These are phyloP conservation scores for Leishmania mexicana DNA, from an alignment of 208 protist genomes.

Conservation along the genomic window DNA sequence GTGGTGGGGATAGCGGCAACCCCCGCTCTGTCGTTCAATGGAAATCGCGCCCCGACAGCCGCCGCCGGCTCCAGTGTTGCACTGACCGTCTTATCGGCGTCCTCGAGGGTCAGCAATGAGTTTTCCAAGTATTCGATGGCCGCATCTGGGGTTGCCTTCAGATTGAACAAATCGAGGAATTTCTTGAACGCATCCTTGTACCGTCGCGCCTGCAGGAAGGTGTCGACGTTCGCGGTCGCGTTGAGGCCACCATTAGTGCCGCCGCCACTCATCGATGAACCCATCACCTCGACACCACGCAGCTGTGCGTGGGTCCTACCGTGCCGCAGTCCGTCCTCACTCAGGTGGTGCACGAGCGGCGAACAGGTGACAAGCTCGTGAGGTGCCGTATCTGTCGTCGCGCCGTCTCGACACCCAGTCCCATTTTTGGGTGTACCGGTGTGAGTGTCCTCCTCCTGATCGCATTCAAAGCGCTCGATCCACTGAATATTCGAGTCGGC, in stretches of 20 bases:
- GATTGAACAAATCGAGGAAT: conserved; percentile 78
- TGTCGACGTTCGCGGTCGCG: conserved; percentile 28
- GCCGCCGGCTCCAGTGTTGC: conserved; percentile 6
- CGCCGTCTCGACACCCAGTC: neutral
- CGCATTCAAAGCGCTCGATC: conserved; percentile 84
- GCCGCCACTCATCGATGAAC: conserved; percentile 1
- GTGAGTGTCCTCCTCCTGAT: conserved; percentile 23
- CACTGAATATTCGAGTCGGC: conserved; percentile 83
- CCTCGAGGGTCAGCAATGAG: conserved; percentile 31
- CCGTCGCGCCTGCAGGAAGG: conserved; percentile 52
- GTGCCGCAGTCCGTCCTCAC: conserved; percentile 8
- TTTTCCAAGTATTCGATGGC: conserved; percentile 68
- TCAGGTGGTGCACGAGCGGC: neutral
- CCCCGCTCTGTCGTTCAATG: neutral
- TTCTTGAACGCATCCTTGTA: conserved; percentile 76
- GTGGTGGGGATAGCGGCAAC: neutral
- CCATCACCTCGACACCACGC: neutral
- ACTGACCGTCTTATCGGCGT: neutral
- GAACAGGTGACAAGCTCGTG: neutral
- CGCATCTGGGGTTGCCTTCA: conserved; percentile 37
- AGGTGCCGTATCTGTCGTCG: neutral
- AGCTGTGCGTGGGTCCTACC: neutral
- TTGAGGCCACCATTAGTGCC: neutral
- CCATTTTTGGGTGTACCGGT: neutral
- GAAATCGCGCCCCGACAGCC: neutral